Evolutionary conservation across 495 filamentous ascomycete genomes (phyloP).

Genomic region (Lophiostoma macrostomum): DNA sequence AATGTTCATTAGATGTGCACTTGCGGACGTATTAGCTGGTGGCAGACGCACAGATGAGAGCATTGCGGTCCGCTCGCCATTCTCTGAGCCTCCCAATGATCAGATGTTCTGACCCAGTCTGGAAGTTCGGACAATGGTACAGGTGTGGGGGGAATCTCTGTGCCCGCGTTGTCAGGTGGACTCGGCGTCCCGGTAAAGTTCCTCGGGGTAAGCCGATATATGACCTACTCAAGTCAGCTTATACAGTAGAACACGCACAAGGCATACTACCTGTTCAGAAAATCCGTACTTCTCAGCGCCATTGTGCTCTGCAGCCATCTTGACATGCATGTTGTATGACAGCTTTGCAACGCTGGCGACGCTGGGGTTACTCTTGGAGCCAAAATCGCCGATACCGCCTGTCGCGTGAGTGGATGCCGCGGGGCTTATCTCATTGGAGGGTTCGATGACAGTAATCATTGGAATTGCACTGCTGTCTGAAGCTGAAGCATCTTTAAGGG

Average conservation of each 20-base stretch:
- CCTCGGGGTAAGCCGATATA: slow-evolving; percentile 1
- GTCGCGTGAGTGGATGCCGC: slow-evolving; percentile 10
- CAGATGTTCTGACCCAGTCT: slow-evolving; percentile 2
- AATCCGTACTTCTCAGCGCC: not conserved
- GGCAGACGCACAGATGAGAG: slow-evolving; percentile 1
- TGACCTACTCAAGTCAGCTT: not conserved
- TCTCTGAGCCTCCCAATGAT: slow-evolving; percentile 3
- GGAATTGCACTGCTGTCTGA: not conserved
- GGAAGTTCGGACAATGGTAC: slow-evolving; percentile 2
- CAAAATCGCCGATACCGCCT: slow-evolving; percentile 8
- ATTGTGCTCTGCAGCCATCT: slow-evolving; percentile 4
- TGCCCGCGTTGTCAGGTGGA: not conserved
- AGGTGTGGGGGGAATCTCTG: not conserved
- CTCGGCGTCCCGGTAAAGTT: not conserved
- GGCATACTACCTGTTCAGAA: not conserved
- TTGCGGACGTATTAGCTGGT: not conserved
- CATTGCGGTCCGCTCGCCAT: not conserved
- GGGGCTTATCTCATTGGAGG: slow-evolving; percentile 5
- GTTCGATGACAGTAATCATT: slow-evolving; percentile 2
- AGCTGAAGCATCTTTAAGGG: not conserved
- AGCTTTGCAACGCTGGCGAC: not conserved
- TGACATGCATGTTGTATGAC: slow-evolving; percentile 11
- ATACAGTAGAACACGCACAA: not conserved
- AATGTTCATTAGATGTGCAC: not conserved
- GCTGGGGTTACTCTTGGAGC: not conserved